phyloP scores from a whole-genome alignment of 2,329 filamentous ascomycete genomes.

The Echinosphaeria canescens region DNA sequence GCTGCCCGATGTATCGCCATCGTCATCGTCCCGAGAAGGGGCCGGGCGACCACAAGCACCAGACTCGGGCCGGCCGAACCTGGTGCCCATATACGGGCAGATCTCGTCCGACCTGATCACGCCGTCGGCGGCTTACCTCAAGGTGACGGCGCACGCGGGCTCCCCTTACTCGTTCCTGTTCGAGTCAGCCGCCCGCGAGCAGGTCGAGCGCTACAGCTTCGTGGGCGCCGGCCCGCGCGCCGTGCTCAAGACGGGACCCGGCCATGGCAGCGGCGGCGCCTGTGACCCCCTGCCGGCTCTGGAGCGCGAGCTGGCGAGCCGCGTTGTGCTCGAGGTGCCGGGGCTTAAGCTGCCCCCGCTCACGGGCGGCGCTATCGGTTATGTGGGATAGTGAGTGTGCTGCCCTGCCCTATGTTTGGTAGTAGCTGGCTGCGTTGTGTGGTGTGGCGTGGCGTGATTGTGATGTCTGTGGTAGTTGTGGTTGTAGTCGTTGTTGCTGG shows the following conservation, averaged over 20 bases:
- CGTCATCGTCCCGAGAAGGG: no score
- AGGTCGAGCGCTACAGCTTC: conserved; percentile 89
- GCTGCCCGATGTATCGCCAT: no score
- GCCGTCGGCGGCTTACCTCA: conserved; percentile 86
- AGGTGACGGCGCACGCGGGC: conserved; percentile 38
- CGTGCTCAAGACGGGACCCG: conserved; percentile 67
- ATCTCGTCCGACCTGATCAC: conserved; percentile 87
- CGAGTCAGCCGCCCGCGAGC: conserved; percentile 81
- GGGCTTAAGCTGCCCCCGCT: conserved; percentile 66
- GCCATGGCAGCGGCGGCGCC: conserved; percentile 69
- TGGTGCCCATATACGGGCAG: conserved; percentile 57
- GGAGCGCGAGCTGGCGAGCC: conserved; percentile 58
- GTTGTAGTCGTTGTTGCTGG: no score
- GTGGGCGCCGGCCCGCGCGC: conserved; percentile 49
- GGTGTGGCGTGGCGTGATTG: no score
- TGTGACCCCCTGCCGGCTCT: conserved; percentile 69
- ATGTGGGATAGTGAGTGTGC: conserved; percentile 97
- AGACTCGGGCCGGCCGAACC: conserved; percentile 24
- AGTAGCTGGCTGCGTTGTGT: no score
- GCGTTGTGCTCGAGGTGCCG: conserved; percentile 65
- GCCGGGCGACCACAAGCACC: conserved; percentile 11
- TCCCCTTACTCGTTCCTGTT: conserved; percentile 64
- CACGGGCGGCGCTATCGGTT: conserved; percentile 84
- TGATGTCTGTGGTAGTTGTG: no score
- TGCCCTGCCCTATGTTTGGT: no score